Conservation (phyloP, 495 filamentous ascomycete species). For the Neurospora tetraspora region DNA sequence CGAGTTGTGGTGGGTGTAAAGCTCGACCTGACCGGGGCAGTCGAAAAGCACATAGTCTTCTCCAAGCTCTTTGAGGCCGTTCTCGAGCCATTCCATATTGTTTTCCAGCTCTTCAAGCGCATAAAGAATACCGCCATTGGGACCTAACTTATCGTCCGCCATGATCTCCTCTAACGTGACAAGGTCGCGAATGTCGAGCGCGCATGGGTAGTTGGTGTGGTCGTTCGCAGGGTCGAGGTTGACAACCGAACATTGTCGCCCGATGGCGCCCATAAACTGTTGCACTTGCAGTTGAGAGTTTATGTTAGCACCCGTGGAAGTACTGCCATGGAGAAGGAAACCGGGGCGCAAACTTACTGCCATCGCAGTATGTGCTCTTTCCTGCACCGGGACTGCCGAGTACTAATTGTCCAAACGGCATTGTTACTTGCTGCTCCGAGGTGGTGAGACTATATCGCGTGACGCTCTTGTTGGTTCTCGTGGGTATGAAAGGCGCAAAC, state of each 20-base stretch:
- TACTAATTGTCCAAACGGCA: slow-evolving; percentile 62
- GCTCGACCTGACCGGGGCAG: slow-evolving; percentile 92
- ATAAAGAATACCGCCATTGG: slow-evolving; percentile 87
- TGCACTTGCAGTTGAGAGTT: slow-evolving; percentile 47
- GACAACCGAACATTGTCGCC: slow-evolving; percentile 84
- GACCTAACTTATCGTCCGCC: slow-evolving; percentile 81
- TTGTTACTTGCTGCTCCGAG: slow-evolving; percentile 10
- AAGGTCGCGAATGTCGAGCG: slow-evolving; percentile 81
- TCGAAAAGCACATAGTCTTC: slow-evolving; percentile 95
- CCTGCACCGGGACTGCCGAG: slow-evolving; percentile 89
- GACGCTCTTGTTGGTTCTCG: background rate
- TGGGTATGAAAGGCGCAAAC: background rate
- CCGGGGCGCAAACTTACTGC: slow-evolving; percentile 43
- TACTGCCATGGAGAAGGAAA: background rate
- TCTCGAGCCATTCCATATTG: slow-evolving; percentile 83
- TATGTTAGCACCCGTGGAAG: background rate
- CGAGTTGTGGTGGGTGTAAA: slow-evolving; percentile 88
- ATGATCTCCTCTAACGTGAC: slow-evolving; percentile 90
- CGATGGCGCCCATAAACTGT: slow-evolving; percentile 91
- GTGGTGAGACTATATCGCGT: background rate
- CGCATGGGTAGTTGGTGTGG: slow-evolving; percentile 64
- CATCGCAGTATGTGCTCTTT: slow-evolving; percentile 96
- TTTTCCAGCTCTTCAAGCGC: slow-evolving; percentile 90
- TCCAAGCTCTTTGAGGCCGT: slow-evolving; percentile 61
- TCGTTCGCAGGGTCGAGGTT: slow-evolving; percentile 98